phyloP scores from a whole-genome alignment of 345 rosid species.

The Ceriops zippeliana region DNA sequence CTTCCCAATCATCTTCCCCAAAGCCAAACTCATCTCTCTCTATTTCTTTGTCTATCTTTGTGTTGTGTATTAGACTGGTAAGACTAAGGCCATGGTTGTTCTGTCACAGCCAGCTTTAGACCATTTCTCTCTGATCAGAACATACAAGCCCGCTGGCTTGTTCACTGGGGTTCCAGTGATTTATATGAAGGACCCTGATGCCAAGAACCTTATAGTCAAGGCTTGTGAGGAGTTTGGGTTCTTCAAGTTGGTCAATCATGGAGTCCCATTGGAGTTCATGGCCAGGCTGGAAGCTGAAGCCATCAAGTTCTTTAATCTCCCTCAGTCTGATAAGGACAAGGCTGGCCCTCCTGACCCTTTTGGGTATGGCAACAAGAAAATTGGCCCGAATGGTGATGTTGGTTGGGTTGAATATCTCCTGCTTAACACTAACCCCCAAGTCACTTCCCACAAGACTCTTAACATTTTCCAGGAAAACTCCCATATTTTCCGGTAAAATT shows the following conservation, averaged over 20 bases:
- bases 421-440: conserved; percentile 27
- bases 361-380: conserved; percentile 50
- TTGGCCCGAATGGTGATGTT: conserved; percentile 50
- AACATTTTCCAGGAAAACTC: conserved; percentile 21
- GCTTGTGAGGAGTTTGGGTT: conserved; percentile 52
- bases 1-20: no score
- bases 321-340: conserved; percentile 34
- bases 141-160: conserved; percentile 1
- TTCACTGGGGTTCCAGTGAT: conserved; percentile 23
- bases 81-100: conserved; percentile 18
- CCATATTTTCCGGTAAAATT: conserved; percentile 31
- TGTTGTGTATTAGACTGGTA: no score
- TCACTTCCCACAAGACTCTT: conserved; percentile 10
- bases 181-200: conserved; percentile 30
- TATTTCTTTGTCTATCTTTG: background rate
- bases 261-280: conserved; percentile 37
- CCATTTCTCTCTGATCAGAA: conserved; percentile 12
- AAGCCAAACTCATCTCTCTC: background rate
- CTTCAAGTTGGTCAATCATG: conserved; percentile 50
- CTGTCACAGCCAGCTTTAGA: conserved; percentile 18
- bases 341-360: conserved; percentile 40
- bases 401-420: conserved; percentile 57
- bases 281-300: conserved; percentile 36
- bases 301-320: conserved; percentile 34
- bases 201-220: conserved; percentile 32